Evolutionary conservation across 1,284 basidiomycete species (phyloP), one percentile per base, ranked within the genome.

Genomic region (Psilocybe mexicana): DNA sequence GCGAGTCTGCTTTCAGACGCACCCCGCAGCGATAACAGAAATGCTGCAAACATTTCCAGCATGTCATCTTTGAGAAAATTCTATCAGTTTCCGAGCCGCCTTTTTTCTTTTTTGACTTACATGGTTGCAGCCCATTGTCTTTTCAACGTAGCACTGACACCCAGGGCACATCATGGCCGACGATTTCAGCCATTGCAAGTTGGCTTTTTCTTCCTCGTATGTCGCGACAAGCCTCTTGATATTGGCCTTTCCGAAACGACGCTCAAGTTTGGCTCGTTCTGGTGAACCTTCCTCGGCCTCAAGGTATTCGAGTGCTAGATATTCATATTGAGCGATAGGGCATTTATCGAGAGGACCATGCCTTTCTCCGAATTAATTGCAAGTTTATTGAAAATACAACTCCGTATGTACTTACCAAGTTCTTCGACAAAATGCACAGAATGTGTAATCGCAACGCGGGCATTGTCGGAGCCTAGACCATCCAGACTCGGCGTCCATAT

Each of bases 11-110:
- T 0, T 71, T 60, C 43, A 93, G 69, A 63, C 76, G 80, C 2
- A 70, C 61, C 7, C 87, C 89, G 66, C 90, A 93, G 3, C 86
- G 80, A 66, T 90, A 93, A 74, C 91, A 93, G 66, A 93, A 92
- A 66, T 93, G 90, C 46, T 81, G 75, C 18, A 70, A 64, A 71
- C 88, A 92, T 61, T 85, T 85, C 24, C 75, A 71, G 67, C 90
- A 92, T 6, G 82, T 88, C 87, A 91, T 91, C 87, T 90, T 61
- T 23, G 12, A 10, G 18, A 36, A 42, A 62, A 35, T 54, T 25
- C 28, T 35, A 45, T 59, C 47, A 50, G 18, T 14, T 36, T 18
- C n/a, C 10, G 8, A 25, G 58, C 52, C 55, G 23, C 6, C 35
- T 28, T 33, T n/a, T 23, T 23, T 35, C 18, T 28, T 26, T 28